phyloP scores from a whole-genome alignment of 2,329 filamentous ascomycete genomes.

The Chalaropsis ovoidea region DNA sequence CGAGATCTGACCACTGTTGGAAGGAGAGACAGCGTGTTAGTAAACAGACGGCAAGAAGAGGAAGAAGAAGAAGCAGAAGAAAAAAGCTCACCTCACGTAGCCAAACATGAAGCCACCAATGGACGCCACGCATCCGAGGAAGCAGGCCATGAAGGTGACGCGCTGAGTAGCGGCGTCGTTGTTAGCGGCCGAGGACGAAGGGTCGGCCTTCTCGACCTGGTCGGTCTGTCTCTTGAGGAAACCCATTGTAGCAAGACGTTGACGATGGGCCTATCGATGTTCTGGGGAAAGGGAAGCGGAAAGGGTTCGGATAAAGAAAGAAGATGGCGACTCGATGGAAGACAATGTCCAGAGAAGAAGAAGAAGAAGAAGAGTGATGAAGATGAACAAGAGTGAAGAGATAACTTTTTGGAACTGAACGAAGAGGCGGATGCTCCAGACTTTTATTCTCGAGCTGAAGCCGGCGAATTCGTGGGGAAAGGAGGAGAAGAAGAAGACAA shows the following conservation, averaged over 20 bases:
- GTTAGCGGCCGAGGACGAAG: conserved; percentile 2
- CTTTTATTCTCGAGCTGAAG: conserved; percentile 22
- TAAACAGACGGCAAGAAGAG: not conserved
- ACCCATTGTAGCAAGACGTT: conserved; percentile 18
- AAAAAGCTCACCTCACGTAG: conserved; percentile 40
- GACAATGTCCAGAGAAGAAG: not conserved
- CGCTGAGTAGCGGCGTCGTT: conserved; percentile 28
- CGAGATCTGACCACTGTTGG: conserved; percentile 45
- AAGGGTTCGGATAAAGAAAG: conserved; percentile 1
- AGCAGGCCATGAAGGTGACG: conserved; percentile 37
- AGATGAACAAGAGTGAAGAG: conserved; percentile 2
- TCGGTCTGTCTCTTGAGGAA: conserved; percentile 26
- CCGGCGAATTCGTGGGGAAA: conserved; percentile 8
- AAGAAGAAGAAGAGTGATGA: conserved; percentile 16
- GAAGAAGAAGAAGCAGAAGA: not conserved
- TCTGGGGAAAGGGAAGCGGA: not conserved
- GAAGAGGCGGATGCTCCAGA: conserved; percentile 19
- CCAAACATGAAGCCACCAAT: conserved; percentile 51
- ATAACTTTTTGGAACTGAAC: not conserved
- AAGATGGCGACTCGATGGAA: not conserved
- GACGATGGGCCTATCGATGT: not conserved
- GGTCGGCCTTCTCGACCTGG: conserved; percentile 24
- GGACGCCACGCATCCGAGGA: conserved; percentile 43
- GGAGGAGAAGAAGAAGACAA: conserved; percentile 9
- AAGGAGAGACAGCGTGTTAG: conserved; percentile 21